Conservation (phyloP, 345 rosid species). For the Cardamine resedifolia region DNA sequence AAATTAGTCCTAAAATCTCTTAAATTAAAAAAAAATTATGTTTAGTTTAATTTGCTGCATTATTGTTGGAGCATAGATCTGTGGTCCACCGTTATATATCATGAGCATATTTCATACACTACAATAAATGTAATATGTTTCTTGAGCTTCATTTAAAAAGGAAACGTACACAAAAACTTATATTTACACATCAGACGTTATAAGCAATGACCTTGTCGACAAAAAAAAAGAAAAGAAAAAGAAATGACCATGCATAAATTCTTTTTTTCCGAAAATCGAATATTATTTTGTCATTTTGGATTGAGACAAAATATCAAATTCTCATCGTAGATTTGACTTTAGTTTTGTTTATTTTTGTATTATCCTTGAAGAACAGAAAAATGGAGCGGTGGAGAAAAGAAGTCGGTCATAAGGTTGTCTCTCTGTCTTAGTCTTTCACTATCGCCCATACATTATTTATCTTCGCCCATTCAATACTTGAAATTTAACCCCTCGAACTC, state of each 20-base stretch:
- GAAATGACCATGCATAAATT: neutral
- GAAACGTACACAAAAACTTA: too few species aligned
- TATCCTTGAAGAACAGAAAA: neutral
- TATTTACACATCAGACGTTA: neutral
- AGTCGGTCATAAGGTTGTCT: constrained; percentile 9
- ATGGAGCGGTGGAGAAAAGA: constrained; percentile 19
- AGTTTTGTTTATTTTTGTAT: neutral
- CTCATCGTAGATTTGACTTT: constrained; percentile 8
- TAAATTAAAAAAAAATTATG: too few species aligned
- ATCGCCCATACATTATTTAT: constrained; percentile 34
- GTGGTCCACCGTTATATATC: constrained; percentile 18
- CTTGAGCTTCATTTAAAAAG: neutral
- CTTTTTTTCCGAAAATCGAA: neutral
- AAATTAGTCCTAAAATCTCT: too few species aligned
- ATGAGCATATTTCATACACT: neutral
- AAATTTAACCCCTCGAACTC: neutral
- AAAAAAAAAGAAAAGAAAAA: too few species aligned
- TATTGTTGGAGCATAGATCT: constrained; percentile 7
- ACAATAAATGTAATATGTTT: neutral
- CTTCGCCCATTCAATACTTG: constrained; percentile 1
- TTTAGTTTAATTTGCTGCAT: neutral
- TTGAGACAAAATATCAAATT: neutral
- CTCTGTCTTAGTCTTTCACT: constrained; percentile 24
- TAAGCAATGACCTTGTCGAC: neutral
- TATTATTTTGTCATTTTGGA: neutral